phyloP scores from a whole-genome alignment of 192 early-diverging fungal genomes.

The Rhizophlyctis rosea region DNA sequence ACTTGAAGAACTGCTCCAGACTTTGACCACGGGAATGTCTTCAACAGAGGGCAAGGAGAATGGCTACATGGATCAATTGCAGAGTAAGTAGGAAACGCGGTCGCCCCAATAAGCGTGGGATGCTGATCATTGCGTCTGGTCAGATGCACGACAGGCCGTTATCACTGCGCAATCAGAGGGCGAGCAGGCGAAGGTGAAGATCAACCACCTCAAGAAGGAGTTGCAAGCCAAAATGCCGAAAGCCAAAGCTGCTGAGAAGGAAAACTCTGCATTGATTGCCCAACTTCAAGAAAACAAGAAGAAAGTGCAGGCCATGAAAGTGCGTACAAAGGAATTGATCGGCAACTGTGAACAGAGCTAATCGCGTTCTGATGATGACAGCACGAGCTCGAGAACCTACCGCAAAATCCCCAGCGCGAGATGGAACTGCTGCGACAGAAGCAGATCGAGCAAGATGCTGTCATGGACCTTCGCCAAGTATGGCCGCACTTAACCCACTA shows the following conservation, averaged over 20 bases:
- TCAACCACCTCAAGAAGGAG: constrained; percentile 72
- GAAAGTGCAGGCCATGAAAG: constrained; percentile 17
- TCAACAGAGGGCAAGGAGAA: constrained; percentile 89
- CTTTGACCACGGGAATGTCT: constrained; percentile 88
- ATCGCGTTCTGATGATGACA: constrained; percentile 5
- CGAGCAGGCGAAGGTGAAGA: constrained; percentile 81
- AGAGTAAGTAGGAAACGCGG: constrained; percentile 38
- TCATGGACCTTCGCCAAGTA: constrained; percentile 22
- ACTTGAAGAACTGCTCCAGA: constrained; percentile 83
- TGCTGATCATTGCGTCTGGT: background rate
- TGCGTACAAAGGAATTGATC: background rate
- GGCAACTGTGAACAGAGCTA: background rate
- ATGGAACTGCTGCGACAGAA: constrained; percentile 30
- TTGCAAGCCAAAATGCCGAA: constrained; percentile 65
- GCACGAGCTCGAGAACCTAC: constrained; percentile 32
- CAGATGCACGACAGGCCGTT: constrained; percentile 25
- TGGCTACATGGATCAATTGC: constrained; percentile 95
- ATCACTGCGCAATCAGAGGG: constrained; percentile 20
- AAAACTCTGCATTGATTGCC: constrained; percentile 60
- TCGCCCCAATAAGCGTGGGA: background rate
- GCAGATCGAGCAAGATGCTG: constrained; percentile 19
- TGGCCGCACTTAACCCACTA: background rate
- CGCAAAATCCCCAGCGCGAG: constrained; percentile 47
- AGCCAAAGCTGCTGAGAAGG: constrained; percentile 61
- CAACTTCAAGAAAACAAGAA: constrained; percentile 35